Conservation (phyloP, 305 asterid genomes). For the Lippia alba region DNA sequence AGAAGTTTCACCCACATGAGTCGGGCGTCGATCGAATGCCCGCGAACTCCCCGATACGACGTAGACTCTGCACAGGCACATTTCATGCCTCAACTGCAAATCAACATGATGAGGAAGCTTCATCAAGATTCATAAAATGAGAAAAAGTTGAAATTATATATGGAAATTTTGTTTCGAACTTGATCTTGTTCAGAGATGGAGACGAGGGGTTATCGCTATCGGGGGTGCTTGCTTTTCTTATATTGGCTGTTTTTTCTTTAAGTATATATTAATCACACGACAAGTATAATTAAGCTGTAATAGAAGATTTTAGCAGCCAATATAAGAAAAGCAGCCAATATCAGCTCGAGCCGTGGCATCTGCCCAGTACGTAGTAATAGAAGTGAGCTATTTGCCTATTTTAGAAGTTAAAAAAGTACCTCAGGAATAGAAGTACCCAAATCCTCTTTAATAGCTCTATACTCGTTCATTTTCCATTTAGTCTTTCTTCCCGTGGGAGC, state of each 20-base stretch:
- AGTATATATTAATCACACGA: no score
- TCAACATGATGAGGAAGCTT: not conserved
- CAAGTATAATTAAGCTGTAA: not conserved
- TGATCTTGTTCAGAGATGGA: no score
- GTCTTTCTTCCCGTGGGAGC: constrained; percentile 50
- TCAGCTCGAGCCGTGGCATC: no score
- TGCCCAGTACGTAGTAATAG: no score
- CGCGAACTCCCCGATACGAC: constrained; percentile 41
- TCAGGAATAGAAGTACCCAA: constrained; percentile 34
- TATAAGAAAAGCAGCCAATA: no score
- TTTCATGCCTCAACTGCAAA: constrained; percentile 48
- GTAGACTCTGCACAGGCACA: constrained; percentile 47
- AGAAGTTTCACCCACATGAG: constrained; percentile 10
- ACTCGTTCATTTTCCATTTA: constrained; percentile 56
- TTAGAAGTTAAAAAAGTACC: constrained; percentile 28
- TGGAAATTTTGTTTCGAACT: not conserved
- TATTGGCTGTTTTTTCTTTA: no score
- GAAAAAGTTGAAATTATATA: not conserved
- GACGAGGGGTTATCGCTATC: no score
- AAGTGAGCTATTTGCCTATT: not conserved
- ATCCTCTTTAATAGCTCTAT: constrained; percentile 45
- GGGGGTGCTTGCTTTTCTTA: no score
- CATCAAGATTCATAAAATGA: no score
- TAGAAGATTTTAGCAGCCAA: no score
- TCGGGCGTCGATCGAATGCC: constrained; percentile 49